Base-by-base conservation (phyloP, 2,329 filamentous ascomycete genomes). In the Thermothelomyces thermophilus region DNA sequence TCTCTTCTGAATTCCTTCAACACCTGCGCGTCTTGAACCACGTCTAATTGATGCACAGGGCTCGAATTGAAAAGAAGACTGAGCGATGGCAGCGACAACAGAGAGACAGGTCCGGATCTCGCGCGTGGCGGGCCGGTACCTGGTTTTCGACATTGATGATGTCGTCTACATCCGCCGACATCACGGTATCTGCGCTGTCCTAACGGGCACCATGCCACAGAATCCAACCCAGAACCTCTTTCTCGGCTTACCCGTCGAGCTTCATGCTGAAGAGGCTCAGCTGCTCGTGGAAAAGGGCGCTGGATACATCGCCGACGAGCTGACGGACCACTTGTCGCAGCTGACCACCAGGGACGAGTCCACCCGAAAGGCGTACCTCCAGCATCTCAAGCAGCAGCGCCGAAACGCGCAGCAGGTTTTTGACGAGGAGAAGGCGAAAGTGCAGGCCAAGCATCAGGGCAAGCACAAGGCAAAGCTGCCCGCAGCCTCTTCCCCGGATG, bases 181-280 rank as follows among this genome's bases (percentile, higher is more conserved):
- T 60, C 80, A 95, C 71, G 83, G 88, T 65, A 89, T 95, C 61
- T 90, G 86, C 63, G 90, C 90, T 56, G 85, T 93, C 28, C 76
- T 95, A 48, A 83, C 87, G 52, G 93, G 93, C 50, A 90, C 87
- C 7, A 82, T 95, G 26, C 91, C 93, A 2, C 90, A 97, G 68
- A 84, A 89, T 50, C 90, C 90, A 5, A 91, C 94, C 60, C 93
- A 98, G 69, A 97, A 95, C 70, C 79, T 95, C 51, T 97, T 97
- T 65, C 79, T 91, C 51, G 88, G 90, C 40, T 71, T 97, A 43
- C 93, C 93, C 2, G 71, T 97, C 22, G 86, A 96, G 72, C 75
- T 98, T 39, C 87, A 93, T 73, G 84, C 88, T 1, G 93, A 97
- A 70, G 93, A 98, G 72, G 90, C 85, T 3, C 79, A 83, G 56